Conservation (phyloP, 2,329 filamentous ascomycete species). For the Xylariales sp. region DNA sequence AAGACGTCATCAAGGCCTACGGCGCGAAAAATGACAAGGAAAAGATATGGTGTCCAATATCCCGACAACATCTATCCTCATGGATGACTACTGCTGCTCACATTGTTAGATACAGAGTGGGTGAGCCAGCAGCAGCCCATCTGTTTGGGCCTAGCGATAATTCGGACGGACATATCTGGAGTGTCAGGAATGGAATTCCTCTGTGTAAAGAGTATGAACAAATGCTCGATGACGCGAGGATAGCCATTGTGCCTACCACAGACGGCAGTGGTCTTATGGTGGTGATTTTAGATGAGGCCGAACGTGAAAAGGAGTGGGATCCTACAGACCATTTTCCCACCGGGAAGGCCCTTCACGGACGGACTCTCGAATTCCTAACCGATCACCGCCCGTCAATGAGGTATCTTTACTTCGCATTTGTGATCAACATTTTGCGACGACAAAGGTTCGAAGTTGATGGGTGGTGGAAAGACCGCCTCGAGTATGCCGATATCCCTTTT, state of each 20-base stretch:
- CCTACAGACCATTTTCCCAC: slow-evolving; percentile 16
- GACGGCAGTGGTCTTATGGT: slow-evolving; percentile 30
- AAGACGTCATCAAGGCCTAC: slow-evolving; percentile 25
- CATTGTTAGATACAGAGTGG: slow-evolving; percentile 32
- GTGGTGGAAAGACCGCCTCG: slow-evolving; percentile 28
- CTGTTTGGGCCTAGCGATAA: slow-evolving; percentile 27
- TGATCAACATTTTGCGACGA: slow-evolving; percentile 28
- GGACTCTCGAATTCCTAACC: slow-evolving; percentile 27
- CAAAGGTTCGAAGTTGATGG: slow-evolving; percentile 28
- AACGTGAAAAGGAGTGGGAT: slow-evolving; percentile 13
- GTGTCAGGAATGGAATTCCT: slow-evolving; percentile 25
- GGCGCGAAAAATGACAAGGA: slow-evolving; percentile 16
- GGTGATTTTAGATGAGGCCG: slow-evolving; percentile 25
- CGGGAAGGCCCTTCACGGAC: slow-evolving; percentile 30
- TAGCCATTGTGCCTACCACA: slow-evolving; percentile 31
- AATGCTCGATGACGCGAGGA: slow-evolving; percentile 27
- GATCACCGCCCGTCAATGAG: slow-evolving; percentile 31
- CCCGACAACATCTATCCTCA: slow-evolving; percentile 7
- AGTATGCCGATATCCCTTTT: slow-evolving; percentile 20
- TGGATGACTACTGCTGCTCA: slow-evolving; percentile 22
- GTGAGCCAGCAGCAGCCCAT: slow-evolving; percentile 27
- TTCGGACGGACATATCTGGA: slow-evolving; percentile 29
- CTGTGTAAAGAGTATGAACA: slow-evolving; percentile 10
- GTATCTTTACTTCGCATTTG: slow-evolving; percentile 31
- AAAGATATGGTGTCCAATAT: slow-evolving; percentile 28